Conservation (phyloP, 2,329 filamentous ascomycete species). For the Fusarium verrucosum region DNA sequence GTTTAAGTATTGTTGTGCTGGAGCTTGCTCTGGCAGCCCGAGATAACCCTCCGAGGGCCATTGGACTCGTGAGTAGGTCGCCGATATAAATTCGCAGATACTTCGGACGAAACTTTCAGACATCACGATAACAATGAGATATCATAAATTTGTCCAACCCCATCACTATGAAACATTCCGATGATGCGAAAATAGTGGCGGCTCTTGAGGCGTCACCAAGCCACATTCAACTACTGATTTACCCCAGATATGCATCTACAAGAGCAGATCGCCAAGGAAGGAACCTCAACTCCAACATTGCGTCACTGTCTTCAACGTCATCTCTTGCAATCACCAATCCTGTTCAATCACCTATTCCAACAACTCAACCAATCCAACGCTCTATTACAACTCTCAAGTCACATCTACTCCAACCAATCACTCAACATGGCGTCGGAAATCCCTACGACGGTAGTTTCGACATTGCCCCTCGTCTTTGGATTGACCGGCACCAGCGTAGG, state of each 20-base stretch:
- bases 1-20: too few species aligned
- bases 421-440: conserved; percentile 4
- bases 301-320: conserved; percentile 13
- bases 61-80: too few species aligned
- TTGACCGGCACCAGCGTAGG: conserved; percentile 14
- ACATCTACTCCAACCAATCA: neutral
- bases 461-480: conserved; percentile 23
- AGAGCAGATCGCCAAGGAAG: neutral
- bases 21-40: too few species aligned
- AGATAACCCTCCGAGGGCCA: too few species aligned
- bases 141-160: neutral
- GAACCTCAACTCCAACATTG: neutral
- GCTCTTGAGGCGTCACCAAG: neutral
- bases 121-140: neutral
- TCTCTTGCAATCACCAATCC: neutral
- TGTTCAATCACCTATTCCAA: neutral
- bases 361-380: too few species aligned
- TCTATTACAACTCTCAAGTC: too few species aligned
- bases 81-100: too few species aligned
- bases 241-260: conserved; percentile 20
- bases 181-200: neutral
- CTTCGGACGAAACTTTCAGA: neutral
- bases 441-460: conserved; percentile 3
- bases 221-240: neutral
- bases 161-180: neutral